Evolutionary conservation across 495 filamentous ascomycete genomes (phyloP), one percentile per base, ranked within the genome.

Genomic region (Oidiodendron maius): DNA sequence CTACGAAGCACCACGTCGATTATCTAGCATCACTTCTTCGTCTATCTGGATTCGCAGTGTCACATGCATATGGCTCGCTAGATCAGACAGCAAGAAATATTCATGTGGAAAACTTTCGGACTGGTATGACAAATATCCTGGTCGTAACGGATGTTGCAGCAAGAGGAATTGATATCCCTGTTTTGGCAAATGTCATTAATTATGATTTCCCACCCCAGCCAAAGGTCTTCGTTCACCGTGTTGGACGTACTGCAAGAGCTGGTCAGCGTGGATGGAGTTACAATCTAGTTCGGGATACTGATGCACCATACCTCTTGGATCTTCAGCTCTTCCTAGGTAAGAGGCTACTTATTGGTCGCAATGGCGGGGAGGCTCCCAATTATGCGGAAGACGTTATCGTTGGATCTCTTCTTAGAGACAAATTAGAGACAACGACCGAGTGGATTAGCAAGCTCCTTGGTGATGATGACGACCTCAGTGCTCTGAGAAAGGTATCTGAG

Each of bases 61-160:
- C 93, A 2, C 89, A 95, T 56, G 87, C 83, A 34, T 98, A 97
- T 66, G 93, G 94, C 51, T 83, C 89, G 2, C 71, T 98, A 26
- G 93, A 98, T 60, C 94, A 97, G 56, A 88, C 84, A 9, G 93
- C 93, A 16, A 82, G 93, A 57, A 89, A 87, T 61, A 81, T 87
- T 11, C 90, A 97, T 61, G 88, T 98, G 12, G 78, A 89, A 53
- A 82, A 87, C 38, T 98, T 98, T 64, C 71, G 93, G 43, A 75
- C 71, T 8, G 93, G 94, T 17, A 70, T 83, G 41, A 85, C 93
- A 0, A 87, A 93, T 56, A 90, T 98, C 38, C 67, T 98, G 1
- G 89, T 98, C n/a, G 91, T 96, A 25, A 99, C 93, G 4, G 93
- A 99, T 64, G 90, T 99, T 25, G 93, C 94, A 11, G 93, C 93